These are phyloP conservation scores for Raddia distichophylla DNA, from an alignment of 176 grass and related monocot species.

Conservation along the genomic window DNA sequence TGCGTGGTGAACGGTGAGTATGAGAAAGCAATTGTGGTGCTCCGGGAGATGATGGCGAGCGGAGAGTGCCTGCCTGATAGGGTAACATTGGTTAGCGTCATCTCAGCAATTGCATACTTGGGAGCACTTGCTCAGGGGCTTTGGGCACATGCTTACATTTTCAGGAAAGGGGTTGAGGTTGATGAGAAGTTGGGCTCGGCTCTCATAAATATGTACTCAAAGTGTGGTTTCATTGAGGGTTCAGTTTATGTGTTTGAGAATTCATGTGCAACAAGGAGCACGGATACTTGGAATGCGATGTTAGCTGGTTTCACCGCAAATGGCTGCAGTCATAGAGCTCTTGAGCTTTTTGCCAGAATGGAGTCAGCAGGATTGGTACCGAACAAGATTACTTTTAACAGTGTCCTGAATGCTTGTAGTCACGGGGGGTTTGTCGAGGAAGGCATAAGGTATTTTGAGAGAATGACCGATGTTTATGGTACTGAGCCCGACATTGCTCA, in stretches of 20 bases:
- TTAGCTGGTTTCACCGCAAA: slow-evolving; percentile 56
- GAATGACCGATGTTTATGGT: slow-evolving; percentile 44
- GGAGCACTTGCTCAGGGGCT: slow-evolving; percentile 55
- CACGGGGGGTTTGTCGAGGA: slow-evolving; percentile 53
- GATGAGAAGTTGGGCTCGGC: slow-evolving; percentile 60
- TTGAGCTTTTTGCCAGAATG: slow-evolving; percentile 59
- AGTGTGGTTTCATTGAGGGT: slow-evolving; percentile 66
- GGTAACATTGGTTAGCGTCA: slow-evolving; percentile 58
- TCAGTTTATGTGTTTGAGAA: slow-evolving; percentile 59
- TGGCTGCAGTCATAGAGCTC: slow-evolving; percentile 47
- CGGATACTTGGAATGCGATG: slow-evolving; percentile 66
- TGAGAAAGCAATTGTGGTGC: slow-evolving; percentile 46
- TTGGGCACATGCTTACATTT: slow-evolving; percentile 59
- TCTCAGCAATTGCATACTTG: slow-evolving; percentile 55
- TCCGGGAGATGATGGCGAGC: slow-evolving; percentile 49
- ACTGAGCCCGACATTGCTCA: slow-evolving; percentile 67
- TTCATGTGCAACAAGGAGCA: slow-evolving; percentile 10
- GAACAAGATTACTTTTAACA: slow-evolving; percentile 63
- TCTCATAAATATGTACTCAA: slow-evolving; percentile 66
- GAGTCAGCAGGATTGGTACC: slow-evolving; percentile 48
- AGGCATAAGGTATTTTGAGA: slow-evolving; percentile 50
- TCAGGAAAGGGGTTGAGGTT: slow-evolving; percentile 44
- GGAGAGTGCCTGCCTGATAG: slow-evolving; percentile 51
- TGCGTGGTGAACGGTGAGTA: slow-evolving; percentile 46
- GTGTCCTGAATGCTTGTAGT: slow-evolving; percentile 69